A percentile compares a stretch with the other conserved stretches of the same genome.
These are phyloP conservation scores for Caulochytrium protostelioides DNA, from an alignment of 371 early-diverging fungal species.

Conservation along the genomic window DNA sequence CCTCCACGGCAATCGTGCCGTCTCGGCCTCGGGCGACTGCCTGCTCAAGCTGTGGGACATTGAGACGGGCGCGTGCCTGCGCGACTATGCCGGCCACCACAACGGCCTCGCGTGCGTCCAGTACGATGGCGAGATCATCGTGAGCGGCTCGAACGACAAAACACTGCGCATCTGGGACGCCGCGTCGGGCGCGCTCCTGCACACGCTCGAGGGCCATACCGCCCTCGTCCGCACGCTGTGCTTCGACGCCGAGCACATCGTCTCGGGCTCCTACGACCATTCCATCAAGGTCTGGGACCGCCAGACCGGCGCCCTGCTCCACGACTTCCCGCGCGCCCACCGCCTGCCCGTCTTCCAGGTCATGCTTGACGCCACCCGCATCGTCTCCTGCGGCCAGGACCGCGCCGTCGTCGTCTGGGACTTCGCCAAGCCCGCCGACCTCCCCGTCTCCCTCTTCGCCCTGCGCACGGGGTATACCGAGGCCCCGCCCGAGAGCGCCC, in stretches of 20 bases:
- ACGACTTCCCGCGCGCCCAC: slow-evolving; percentile 43
- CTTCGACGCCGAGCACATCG: slow-evolving; percentile 42
- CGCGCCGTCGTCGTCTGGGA: slow-evolving; percentile 58
- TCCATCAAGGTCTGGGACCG: slow-evolving; percentile 86
- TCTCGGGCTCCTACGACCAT: slow-evolving; percentile 76
- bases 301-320: slow-evolving; percentile 25
- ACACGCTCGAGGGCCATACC: slow-evolving; percentile 59
- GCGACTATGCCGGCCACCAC: slow-evolving; percentile 20
- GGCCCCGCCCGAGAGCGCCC: no score
- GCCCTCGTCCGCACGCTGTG: slow-evolving; percentile 78
- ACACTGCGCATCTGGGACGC: slow-evolving; percentile 89
- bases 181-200: slow-evolving; percentile 46
- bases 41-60: slow-evolving; percentile 66
- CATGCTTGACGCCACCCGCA: slow-evolving; percentile 53
- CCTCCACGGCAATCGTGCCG: slow-evolving; percentile 33
- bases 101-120: slow-evolving; percentile 84
- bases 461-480: no score
- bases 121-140: slow-evolving; percentile 56
- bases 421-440: slow-evolving; percentile 41
- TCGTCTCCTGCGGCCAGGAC: slow-evolving; percentile 46
- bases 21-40: slow-evolving; percentile 62
- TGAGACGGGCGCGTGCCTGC: slow-evolving; percentile 12
- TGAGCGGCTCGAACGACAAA: slow-evolving; percentile 77
- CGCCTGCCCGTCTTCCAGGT: slow-evolving; percentile 67
- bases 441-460: not conserved